Conservation (phyloP, 2,329 filamentous ascomycete genomes). For the Trichoderma breve region DNA sequence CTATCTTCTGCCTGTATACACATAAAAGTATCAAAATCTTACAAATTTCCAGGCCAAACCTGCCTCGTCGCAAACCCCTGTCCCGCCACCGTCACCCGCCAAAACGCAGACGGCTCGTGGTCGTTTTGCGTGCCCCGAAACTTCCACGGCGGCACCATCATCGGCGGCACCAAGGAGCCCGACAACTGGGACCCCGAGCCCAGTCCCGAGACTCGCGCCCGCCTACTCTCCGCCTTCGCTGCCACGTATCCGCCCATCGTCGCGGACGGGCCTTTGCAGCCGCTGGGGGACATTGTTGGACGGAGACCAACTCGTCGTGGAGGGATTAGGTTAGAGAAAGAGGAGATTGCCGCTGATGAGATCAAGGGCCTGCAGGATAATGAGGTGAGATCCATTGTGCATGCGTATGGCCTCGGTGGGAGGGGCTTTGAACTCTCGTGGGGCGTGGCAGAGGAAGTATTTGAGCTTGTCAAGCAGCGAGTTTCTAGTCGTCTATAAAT, state of each 20-base stretch:
- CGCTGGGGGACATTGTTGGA: constrained; percentile 42
- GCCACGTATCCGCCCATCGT: constrained; percentile 38
- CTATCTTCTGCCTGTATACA: not conserved
- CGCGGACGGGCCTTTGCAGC: constrained; percentile 25
- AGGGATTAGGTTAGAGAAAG: constrained; percentile 43
- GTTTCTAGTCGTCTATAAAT: constrained; percentile 17
- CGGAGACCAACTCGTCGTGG: constrained; percentile 45
- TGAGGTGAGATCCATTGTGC: constrained; percentile 34
- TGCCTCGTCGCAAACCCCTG: constrained; percentile 43
- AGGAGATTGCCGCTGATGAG: constrained; percentile 18
- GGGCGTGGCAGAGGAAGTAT: constrained; percentile 48
- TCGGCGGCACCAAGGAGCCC: constrained; percentile 64
- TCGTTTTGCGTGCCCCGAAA: constrained; percentile 61
- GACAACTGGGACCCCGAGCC: constrained; percentile 54
- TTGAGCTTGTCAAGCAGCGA: constrained; percentile 20
- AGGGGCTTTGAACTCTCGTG: constrained; percentile 57
- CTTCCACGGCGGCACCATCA: constrained; percentile 61
- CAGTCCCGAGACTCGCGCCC: constrained; percentile 44
- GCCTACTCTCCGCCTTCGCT: constrained; percentile 37
- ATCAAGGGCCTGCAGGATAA: constrained; percentile 8
- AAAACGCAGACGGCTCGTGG: constrained; percentile 60
- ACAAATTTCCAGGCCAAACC: constrained; percentile 40
- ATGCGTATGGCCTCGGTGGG: constrained; percentile 58
- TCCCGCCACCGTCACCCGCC: constrained; percentile 50
- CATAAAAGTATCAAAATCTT: not conserved